Percentiles rank a stretch among this genome's conserved stretches.
Conservation (phyloP, 257 asterid genomes). For the Solanum tarapatanum region DNA sequence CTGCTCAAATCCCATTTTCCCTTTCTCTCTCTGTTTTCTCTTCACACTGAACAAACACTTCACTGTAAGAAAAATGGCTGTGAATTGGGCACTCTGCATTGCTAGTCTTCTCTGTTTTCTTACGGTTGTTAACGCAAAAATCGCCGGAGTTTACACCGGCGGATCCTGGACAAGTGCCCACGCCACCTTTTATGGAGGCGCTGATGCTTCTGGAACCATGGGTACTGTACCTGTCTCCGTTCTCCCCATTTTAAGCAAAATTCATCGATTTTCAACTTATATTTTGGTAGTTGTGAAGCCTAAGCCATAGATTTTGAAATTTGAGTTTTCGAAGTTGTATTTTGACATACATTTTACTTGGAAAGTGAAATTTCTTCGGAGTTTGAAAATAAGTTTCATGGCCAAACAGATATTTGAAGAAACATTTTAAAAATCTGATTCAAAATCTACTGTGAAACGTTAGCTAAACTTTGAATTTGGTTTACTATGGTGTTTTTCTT, state of each 20-base stretch:
- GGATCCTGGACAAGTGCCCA: slow-evolving; percentile 65
- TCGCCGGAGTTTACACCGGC: slow-evolving; percentile 53
- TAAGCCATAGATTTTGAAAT: background rate
- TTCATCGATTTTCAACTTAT: background rate
- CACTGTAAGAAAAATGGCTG: slow-evolving; percentile 1
- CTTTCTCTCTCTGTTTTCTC: background rate
- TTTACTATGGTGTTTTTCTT: background rate
- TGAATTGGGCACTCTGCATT: slow-evolving; percentile 19
- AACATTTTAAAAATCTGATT: background rate
- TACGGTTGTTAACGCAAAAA: slow-evolving; percentile 20
- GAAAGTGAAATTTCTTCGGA: background rate
- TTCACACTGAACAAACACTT: background rate
- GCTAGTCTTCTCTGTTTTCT: slow-evolving; percentile 27
- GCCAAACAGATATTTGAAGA: background rate
- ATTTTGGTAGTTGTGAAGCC: background rate
- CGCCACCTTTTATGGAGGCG: slow-evolving; percentile 90
- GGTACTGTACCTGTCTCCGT: slow-evolving; percentile 19
- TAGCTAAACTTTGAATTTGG: background rate
- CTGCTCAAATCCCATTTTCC: background rate
- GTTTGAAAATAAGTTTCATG: background rate
- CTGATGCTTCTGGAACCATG: slow-evolving; percentile 94
- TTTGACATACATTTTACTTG: background rate
- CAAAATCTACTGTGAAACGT: background rate
- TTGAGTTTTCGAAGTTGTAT: background rate
- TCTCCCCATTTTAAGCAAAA: background rate